Base-by-base conservation (phyloP, 2,329 filamentous ascomycete species). In the Trichoderma sp. region DNA sequence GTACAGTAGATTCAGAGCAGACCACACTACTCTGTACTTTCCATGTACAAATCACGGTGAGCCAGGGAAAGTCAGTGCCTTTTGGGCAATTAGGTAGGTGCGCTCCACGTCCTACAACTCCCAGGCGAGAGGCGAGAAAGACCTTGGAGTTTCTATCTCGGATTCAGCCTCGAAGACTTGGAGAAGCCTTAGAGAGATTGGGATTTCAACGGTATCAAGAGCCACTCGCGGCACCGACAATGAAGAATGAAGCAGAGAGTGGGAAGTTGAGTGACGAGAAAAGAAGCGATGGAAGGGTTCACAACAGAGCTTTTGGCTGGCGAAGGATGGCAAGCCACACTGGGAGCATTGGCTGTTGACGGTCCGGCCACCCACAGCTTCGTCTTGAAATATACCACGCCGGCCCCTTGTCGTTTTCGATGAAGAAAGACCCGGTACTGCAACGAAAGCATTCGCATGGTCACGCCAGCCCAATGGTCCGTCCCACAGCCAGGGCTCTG, bases 401-500 rank as follows among this genome's bases (percentile, higher is more conserved):
- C 54, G 43, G 14, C 58, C 55, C 65, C 65, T 68, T 54, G 65
- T 68, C 56, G 43, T 54, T 49, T 60, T 60, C 14, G 60, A 69
- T 46, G 37, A 66, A 66, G 43, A 52, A 68, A 68, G 55, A 13
- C 46, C 46, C 46, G 24, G 59, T 58, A 55, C 66, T 61, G 49
- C 55, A 60, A 55, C 55, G 65, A 55, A 26, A 68, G 66, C 64
- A 66, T 66, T 66, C 39, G 61, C 49, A 58, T 66, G 54, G 61
- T 66, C 55, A 69, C 67, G 52, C 67, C 67, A 69, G 60, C 67
- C 67, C 51, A 69, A 66, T 69, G 60, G 60, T 66, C 60, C 59
- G 37, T 69, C 66, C 51, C 66, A 55, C 61, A 69, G 60, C 37
- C 52, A 37, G 67, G 67, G 37, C 63, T 63, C 39, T 34, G 67